Percentiles rank a stretch among this genome's conserved stretches.
Conservation (phyloP, 2,329 filamentous ascomycete genomes). For the Alternaria triticina region DNA sequence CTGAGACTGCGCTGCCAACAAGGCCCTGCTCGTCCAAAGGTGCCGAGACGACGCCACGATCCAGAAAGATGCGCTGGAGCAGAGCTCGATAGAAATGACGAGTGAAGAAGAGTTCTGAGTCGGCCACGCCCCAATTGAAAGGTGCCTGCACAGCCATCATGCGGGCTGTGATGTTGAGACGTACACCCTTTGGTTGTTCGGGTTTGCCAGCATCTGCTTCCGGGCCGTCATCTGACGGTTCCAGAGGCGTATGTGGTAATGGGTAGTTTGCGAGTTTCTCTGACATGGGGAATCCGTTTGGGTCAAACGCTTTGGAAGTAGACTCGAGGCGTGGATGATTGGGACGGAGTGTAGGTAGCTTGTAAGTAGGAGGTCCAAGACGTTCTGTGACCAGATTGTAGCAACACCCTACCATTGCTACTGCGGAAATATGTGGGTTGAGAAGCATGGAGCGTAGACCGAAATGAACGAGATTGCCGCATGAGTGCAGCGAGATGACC, state of each 20-base stretch:
- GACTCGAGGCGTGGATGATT: conserved; percentile 71
- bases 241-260: conserved; percentile 24
- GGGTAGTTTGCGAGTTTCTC: conserved; percentile 64
- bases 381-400: conserved; percentile 96
- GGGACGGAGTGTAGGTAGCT: conserved; percentile 77
- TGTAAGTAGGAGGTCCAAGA: conserved; percentile 84
- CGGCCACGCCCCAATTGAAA: conserved; percentile 82
- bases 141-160: conserved; percentile 99
- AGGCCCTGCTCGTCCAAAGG: conserved; percentile 43
- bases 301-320: conserved; percentile 77
- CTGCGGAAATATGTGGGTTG: conserved; percentile 84
- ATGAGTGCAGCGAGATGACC: conserved; percentile 95
- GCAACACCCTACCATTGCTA: conserved; percentile 96
- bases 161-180: conserved; percentile 92
- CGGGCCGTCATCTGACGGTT: neutral
- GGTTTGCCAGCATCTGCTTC: conserved; percentile 13
- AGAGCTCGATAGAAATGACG: conserved; percentile 92
- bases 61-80: conserved; percentile 89
- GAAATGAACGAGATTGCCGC: conserved; percentile 95
- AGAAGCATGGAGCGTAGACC: conserved; percentile 84
- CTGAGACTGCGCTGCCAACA: conserved; percentile 49
- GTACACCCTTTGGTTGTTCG: conserved; percentile 62
- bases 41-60: conserved; percentile 75
- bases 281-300: conserved; percentile 94
- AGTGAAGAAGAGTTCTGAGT: conserved; percentile 88